Evolutionary conservation across 305 asterid species (phyloP).

Genomic region (Petunia hybrid): DNA sequence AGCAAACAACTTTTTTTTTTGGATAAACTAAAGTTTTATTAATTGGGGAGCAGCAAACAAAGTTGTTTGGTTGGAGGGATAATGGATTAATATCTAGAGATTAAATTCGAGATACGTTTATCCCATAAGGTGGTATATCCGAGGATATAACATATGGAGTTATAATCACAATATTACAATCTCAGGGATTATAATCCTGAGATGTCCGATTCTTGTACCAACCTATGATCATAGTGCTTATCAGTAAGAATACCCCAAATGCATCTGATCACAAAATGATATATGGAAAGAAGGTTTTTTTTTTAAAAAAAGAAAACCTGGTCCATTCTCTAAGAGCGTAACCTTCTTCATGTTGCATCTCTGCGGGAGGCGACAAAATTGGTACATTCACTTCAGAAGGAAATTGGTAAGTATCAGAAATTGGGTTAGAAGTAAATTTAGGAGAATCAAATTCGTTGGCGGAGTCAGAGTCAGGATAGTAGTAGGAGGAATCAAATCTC

Average conservation of each 20-base stretch:
- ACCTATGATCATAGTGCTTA: neutral
- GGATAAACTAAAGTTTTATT: too few species aligned
- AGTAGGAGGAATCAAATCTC: neutral
- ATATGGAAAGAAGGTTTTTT: neutral
- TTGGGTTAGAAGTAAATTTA: neutral
- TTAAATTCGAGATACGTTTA: neutral
- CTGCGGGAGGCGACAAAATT: slow-evolving; percentile 65
- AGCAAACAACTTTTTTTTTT: too few species aligned
- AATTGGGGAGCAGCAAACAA: too few species aligned
- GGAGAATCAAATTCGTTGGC: neutral
- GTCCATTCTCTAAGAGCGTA: slow-evolving; percentile 76
- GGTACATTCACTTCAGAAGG: slow-evolving; percentile 57
- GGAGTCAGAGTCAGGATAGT: neutral
- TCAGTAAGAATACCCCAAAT: neutral
- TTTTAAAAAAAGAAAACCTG: slow-evolving; percentile 48
- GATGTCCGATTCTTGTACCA: too few species aligned
- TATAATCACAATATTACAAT: neutral
- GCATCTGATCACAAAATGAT: neutral
- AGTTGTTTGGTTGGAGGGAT: too few species aligned
- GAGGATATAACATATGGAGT: neutral
- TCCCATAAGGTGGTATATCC: neutral
- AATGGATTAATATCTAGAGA: too few species aligned
- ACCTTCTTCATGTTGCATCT: slow-evolving; percentile 67
- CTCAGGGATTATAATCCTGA: neutral
- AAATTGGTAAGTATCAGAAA: slow-evolving; percentile 34